These are phyloP conservation scores for Zopfia rhizophila DNA, from an alignment of 2,329 filamentous ascomycete species.

Conservation along the genomic window DNA sequence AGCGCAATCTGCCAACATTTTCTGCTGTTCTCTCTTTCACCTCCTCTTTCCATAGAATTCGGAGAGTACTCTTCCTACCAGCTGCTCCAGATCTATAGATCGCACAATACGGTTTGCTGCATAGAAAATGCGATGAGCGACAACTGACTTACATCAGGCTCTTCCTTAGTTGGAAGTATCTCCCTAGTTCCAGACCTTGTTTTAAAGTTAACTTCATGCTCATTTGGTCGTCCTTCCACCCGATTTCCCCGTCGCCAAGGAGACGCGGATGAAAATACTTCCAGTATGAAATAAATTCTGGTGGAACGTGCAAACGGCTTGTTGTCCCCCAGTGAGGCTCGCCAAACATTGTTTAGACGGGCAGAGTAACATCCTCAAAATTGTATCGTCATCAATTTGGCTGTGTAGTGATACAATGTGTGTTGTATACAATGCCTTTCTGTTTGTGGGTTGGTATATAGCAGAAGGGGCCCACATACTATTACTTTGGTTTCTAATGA, in stretches of 20 bases:
- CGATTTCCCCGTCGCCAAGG: background rate
- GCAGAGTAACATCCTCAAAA: conserved; percentile 5
- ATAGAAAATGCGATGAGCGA: background rate
- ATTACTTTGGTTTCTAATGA: background rate
- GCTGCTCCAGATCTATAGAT: too few species aligned
- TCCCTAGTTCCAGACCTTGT: background rate
- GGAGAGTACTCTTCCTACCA: too few species aligned
- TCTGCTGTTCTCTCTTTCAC: too few species aligned
- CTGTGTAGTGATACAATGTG: background rate
- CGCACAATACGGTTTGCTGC: background rate
- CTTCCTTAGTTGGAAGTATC: background rate
- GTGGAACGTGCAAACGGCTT: conserved; percentile 8
- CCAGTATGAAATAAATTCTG: background rate
- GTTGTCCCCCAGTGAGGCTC: background rate
- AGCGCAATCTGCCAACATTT: background rate
- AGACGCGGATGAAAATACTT: background rate
- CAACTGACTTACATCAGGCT: too few species aligned
- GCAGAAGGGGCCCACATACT: background rate
- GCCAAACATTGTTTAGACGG: conserved; percentile 9
- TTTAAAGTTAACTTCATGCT: too few species aligned
- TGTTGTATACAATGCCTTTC: background rate
- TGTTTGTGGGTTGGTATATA: conserved; percentile 9
- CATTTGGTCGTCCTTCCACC: conserved; percentile 8
- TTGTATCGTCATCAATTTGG: background rate
- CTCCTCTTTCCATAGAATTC: too few species aligned